These are phyloP conservation scores for Angomonas ambiguus DNA, from an alignment of 208 protist species.

Conservation along the genomic window DNA sequence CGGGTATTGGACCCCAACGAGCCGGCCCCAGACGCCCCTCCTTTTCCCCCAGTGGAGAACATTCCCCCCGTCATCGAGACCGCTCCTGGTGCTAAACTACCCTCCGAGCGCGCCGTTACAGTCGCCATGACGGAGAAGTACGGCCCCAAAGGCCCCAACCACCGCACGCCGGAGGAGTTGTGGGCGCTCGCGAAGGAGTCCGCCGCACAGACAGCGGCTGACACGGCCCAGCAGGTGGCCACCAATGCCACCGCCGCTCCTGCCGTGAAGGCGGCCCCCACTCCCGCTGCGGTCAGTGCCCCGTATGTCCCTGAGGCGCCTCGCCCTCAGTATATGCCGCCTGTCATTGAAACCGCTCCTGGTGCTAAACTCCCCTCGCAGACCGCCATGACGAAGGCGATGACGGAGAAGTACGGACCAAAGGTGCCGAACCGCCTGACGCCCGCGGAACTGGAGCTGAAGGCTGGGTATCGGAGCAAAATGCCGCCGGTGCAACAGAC, in stretches of 20 bases:
- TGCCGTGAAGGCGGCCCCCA: background rate
- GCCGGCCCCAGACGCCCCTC: background rate
- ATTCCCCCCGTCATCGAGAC: background rate
- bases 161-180: slow-evolving; percentile 6
- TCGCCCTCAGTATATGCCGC: background rate
- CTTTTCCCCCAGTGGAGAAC: background rate
- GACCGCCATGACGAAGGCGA: slow-evolving; percentile 12
- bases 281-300: background rate
- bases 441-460: slow-evolving; percentile 7
- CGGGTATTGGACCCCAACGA: background rate
- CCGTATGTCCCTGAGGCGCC: background rate
- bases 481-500: background rate
- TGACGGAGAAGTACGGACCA: slow-evolving; percentile 18
- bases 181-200: background rate
- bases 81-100: background rate
- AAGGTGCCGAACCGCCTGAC: slow-evolving; percentile 10
- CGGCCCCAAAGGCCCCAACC: slow-evolving; percentile 21
- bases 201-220: background rate
- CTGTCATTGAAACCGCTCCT: background rate
- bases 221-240: background rate
- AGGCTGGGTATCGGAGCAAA: background rate
- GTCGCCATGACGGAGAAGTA: slow-evolving; percentile 17
- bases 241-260: background rate
- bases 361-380: slow-evolving; percentile 9
- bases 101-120: slow-evolving; percentile 16